Percentiles rank a stretch among this genome's conserved stretches.
phyloP scores from a whole-genome alignment of 176 grass and related monocot species.

The Cenchrus purpureus region DNA sequence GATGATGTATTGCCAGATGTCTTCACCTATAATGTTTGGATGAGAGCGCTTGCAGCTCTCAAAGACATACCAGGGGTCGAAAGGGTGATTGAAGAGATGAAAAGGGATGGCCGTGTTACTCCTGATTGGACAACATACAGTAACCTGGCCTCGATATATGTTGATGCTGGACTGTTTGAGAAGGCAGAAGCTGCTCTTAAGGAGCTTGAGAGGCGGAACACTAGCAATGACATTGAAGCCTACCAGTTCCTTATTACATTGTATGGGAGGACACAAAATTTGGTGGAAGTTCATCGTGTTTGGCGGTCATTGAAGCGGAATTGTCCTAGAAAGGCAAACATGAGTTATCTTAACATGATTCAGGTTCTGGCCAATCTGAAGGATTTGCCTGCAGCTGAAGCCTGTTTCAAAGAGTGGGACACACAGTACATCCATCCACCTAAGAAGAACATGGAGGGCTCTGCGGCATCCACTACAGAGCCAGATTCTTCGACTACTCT shows the following conservation, averaged over 20 bases:
- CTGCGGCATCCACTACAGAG: background rate
- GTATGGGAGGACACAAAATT: constrained; percentile 79
- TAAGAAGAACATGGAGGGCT: constrained; percentile 22
- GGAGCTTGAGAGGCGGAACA: constrained; percentile 85
- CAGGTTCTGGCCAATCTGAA: constrained; percentile 84
- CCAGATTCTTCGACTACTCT: constrained; percentile 32
- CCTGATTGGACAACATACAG: constrained; percentile 99
- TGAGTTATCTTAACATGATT: constrained; percentile 99
- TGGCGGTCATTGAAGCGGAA: constrained; percentile 81
- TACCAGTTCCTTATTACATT: constrained; percentile 97
- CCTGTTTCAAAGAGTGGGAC: constrained; percentile 95
- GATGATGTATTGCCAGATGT: constrained; percentile 80
- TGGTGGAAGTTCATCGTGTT: constrained; percentile 82
- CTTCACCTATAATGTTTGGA: constrained; percentile 96
- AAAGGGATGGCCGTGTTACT: constrained; percentile 79
- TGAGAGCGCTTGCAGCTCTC: constrained; percentile 73
- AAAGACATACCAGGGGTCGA: constrained; percentile 80
- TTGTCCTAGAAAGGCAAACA: constrained; percentile 68
- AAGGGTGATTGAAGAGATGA: constrained; percentile 95
- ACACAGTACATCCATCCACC: constrained; percentile 43
- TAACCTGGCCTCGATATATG: constrained; percentile 93
- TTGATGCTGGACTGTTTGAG: constrained; percentile 68
- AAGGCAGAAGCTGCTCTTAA: constrained; percentile 87
- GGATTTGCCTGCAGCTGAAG: constrained; percentile 85
- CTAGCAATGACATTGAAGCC: constrained; percentile 62